phyloP scores from a whole-genome alignment of 192 early-diverging fungal species.

The Pilaira anomala region DNA sequence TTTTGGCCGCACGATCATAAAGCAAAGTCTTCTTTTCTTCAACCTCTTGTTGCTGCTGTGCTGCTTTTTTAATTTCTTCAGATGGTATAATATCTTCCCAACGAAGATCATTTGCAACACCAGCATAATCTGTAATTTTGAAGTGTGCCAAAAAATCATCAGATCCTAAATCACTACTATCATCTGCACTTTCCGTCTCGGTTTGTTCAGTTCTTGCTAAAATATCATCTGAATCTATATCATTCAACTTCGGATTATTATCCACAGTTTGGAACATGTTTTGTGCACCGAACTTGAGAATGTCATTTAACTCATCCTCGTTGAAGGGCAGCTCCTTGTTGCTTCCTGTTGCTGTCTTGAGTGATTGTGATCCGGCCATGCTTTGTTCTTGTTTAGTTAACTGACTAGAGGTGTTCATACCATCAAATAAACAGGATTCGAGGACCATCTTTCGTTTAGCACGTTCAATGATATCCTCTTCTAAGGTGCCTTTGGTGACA shows the following conservation, averaged over 20 bases:
- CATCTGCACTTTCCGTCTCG: constrained; percentile 67
- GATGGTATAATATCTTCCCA: constrained; percentile 98
- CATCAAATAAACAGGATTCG: constrained; percentile 98
- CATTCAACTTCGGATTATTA: constrained; percentile 73
- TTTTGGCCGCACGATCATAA: constrained; percentile 38
- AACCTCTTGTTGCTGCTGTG: constrained; percentile 67
- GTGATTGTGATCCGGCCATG: constrained; percentile 19
- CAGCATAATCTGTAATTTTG: constrained; percentile 84
- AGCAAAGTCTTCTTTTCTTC: constrained; percentile 55
- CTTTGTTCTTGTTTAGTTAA: constrained; percentile 25
- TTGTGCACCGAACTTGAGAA: constrained; percentile 98
- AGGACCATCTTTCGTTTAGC: constrained; percentile 99
- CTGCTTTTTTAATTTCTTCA: constrained; percentile 65
- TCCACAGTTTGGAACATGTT: constrained; percentile 88
- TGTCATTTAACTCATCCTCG: constrained; percentile 86
- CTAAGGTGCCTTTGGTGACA: constrained; percentile 95
- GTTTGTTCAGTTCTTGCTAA: constrained; percentile 91
- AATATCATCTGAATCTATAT: constrained; percentile 97
- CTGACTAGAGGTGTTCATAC: constrained; percentile 60
- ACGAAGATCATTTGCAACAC: constrained; percentile 59
- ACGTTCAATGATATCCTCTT: constrained; percentile 97
- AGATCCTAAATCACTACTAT: constrained; percentile 58
- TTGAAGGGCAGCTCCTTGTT: constrained; percentile 53
- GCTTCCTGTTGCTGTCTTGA: constrained; percentile 34
- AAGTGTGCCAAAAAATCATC: constrained; percentile 96